Base-by-base conservation (phyloP, 169 alveolate species). In the Theileria equi region DNA sequence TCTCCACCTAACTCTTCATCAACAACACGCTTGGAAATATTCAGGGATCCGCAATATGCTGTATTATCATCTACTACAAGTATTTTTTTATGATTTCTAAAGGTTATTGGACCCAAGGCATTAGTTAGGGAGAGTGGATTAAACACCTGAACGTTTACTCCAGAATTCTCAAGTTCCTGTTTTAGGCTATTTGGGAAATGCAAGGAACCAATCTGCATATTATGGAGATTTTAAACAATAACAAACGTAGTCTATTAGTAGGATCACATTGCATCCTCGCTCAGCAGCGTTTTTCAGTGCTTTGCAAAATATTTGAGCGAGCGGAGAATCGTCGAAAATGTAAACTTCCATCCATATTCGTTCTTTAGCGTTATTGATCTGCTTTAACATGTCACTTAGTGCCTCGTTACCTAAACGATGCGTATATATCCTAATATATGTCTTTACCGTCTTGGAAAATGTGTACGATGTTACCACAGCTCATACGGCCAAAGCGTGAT, bases 41-140 rank as follows among this genome's bases (percentile, higher is more conserved):
- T 89, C 81, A 88, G 66, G n/a, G 94, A 89, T 13, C 94, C 94
- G 43, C 94, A 88, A 48, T 52, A 89, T 28, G 94, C 93, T 0
- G 80, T 28, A 36, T 59, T 52, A 25, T 89, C 81, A 35, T 84
- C 89, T 6, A 82, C 45, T n/a, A 89, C 64, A 13, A 89, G 25
- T n/a, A 89, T 57, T 41, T 89, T 89, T 68, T 89, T 80, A 65
- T 89, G 94, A 52, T 89, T 82, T 6, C 94, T 86, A 63, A 83
- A 89, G 25, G 90, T 49, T 34, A 89, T 29, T 19, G 90, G 81
- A 5, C 78, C 80, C 29, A 84, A 57, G 3, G 85, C 77, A 36
- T 45, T 44, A 0, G 71, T 67, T 43, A 35, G 31, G 19, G 49
- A 38, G 26, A 66, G 28, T 19, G 86, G 80, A 35, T 77, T 77